Percentiles rank a stretch among this genome's conserved stretches.
These are phyloP conservation scores for Schizosaccharomyces octosporus DNA, from an alignment of 805 yeast genomes.

Conservation along the genomic window DNA sequence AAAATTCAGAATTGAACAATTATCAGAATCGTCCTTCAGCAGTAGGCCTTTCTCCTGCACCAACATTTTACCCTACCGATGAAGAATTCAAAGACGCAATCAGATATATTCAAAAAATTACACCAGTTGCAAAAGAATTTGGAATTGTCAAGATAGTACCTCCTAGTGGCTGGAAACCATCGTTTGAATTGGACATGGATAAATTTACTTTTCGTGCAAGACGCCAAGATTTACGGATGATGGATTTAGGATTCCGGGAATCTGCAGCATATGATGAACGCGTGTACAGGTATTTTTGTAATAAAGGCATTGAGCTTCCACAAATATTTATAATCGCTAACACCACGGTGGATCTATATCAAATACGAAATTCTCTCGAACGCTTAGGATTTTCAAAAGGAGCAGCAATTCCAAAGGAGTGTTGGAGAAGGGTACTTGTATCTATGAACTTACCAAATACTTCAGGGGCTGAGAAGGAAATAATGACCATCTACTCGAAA, in stretches of 20 bases:
- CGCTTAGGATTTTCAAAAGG: neutral
- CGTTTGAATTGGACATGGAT: constrained; percentile 14
- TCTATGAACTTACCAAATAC: neutral
- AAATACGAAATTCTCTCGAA: constrained; percentile 4
- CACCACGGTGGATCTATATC: constrained; percentile 12
- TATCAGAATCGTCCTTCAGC: neutral
- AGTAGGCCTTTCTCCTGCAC: constrained; percentile 22
- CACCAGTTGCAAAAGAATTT: constrained; percentile 26
- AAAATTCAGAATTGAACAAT: neutral
- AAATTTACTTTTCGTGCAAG: constrained; percentile 14
- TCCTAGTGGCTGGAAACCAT: constrained; percentile 25
- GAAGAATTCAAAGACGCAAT: constrained; percentile 42
- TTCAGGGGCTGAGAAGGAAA: neutral
- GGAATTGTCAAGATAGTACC: constrained; percentile 62
- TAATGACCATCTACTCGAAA: neutral
- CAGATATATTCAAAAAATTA: constrained; percentile 30
- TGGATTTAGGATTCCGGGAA: constrained; percentile 16
- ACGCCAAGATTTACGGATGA: constrained; percentile 14
- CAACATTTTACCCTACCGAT: constrained; percentile 30
- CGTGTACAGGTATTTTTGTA: constrained; percentile 13
- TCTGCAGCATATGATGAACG: constrained; percentile 14
- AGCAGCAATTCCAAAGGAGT: neutral
- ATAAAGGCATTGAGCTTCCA: constrained; percentile 8
- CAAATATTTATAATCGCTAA: constrained; percentile 11
- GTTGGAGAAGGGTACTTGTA: neutral